Conservation (phyloP, 2,329 filamentous ascomycete genomes). For the Sclerotinia subarctica region DNA sequence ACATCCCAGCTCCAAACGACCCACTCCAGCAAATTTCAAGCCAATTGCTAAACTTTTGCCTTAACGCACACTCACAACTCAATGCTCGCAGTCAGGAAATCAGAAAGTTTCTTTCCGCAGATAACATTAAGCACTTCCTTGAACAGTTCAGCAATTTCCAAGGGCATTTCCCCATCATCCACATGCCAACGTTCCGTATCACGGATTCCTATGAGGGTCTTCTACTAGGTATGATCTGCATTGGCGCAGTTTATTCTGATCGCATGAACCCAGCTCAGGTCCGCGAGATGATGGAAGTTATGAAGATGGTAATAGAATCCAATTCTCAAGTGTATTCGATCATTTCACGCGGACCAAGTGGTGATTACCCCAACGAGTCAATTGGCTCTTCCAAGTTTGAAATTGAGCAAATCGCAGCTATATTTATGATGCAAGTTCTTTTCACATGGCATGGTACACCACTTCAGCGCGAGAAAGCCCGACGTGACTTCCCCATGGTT, state of each 20-base stretch:
- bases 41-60: conserved; percentile 56
- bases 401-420: conserved; percentile 65
- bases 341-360: conserved; percentile 42
- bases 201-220: conserved; percentile 64
- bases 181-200: conserved; percentile 68
- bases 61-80: conserved; percentile 54
- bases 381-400: conserved; percentile 43
- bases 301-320: conserved; percentile 56
- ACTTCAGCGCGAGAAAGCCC: conserved; percentile 60
- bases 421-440: conserved; percentile 59
- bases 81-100: conserved; percentile 52
- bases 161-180: conserved; percentile 69
- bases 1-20: conserved; percentile 44
- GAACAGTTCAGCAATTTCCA: conserved; percentile 70
- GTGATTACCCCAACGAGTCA: conserved; percentile 41
- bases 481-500: conserved; percentile 56
- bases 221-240: conserved; percentile 66
- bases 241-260: conserved; percentile 73
- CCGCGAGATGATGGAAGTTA: conserved; percentile 64
- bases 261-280: conserved; percentile 57
- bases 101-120: conserved; percentile 57
- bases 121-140: conserved; percentile 69
- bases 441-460: conserved; percentile 69
- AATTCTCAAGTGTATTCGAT: conserved; percentile 52
- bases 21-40: conserved; percentile 53